Conservation (phyloP, 1,284 basidiomycete genomes). For the Mycena sp. region DNA sequence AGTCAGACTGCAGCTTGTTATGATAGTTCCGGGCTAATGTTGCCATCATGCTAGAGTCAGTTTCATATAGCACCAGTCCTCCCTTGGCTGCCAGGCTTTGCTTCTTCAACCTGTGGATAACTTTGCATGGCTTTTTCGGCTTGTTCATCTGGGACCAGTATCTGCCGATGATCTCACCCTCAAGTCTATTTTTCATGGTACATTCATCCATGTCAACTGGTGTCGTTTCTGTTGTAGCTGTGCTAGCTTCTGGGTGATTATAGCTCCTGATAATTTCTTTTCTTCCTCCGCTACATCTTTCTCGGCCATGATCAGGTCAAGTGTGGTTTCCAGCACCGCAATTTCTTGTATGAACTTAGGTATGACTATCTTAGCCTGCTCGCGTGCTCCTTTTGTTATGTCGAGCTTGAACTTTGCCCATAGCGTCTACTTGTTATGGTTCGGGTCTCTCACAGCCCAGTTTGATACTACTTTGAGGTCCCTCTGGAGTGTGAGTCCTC, state of each 20-base stretch:
- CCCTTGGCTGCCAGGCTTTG: slow-evolving; percentile 10
- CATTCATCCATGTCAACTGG: background rate
- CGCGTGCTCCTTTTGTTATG: background rate
- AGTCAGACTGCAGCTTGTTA: background rate
- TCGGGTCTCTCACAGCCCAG: slow-evolving; percentile 39
- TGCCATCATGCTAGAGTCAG: slow-evolving; percentile 8
- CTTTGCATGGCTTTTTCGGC: slow-evolving; percentile 16
- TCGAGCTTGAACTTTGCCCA: background rate
- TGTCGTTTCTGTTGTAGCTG: background rate
- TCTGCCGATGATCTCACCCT: background rate
- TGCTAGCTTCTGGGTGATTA: background rate
- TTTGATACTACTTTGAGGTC: slow-evolving; percentile 42
- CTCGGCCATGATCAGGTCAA: background rate
- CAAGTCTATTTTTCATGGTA: background rate
- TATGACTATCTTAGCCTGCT: background rate
- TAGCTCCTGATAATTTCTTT: background rate
- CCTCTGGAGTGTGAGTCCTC: too few species aligned
- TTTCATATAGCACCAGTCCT: slow-evolving; percentile 1
- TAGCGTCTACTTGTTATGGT: slow-evolving; percentile 17
- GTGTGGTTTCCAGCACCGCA: background rate
- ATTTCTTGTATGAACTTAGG: background rate
- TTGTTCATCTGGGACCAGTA: slow-evolving; percentile 22
- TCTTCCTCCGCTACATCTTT: background rate
- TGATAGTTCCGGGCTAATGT: slow-evolving; percentile 6
- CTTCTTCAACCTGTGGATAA: background rate